phyloP scores from a whole-genome alignment of 2,329 filamentous ascomycete genomes.

The Aspergillus hiratsukae region DNA sequence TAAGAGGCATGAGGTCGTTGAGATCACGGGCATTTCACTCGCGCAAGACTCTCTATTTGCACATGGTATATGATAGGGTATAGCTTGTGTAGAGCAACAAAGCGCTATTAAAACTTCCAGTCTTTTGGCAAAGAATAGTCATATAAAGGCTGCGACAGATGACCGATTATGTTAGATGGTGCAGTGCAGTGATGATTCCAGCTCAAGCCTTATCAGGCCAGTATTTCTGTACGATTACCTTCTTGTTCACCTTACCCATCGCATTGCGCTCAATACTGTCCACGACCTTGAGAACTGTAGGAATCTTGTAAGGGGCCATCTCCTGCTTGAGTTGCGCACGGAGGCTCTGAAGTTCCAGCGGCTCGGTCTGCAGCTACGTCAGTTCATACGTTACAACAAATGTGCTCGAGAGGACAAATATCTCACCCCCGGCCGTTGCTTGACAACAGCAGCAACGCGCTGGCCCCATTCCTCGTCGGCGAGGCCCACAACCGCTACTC shows the following conservation, averaged over 20 bases:
- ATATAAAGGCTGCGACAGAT: neutral
- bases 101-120: neutral
- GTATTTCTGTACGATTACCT: conserved; percentile 36
- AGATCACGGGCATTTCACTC: no score
- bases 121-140: no score
- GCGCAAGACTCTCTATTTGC: neutral
- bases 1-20: no score
- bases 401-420: neutral
- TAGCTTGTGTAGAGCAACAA: neutral
- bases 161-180: neutral
- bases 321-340: conserved; percentile 33
- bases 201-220: conserved; percentile 22
- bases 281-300: conserved; percentile 78
- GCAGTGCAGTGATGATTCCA: neutral
- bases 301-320: conserved; percentile 87
- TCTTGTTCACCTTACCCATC: conserved; percentile 74
- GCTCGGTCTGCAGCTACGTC: conserved; percentile 18
- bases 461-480: conserved; percentile 52
- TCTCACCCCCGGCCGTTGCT: conserved; percentile 33
- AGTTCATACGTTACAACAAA: neutral
- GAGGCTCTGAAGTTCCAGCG: conserved; percentile 27
- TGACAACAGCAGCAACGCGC: conserved; percentile 51
- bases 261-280: conserved; percentile 55
- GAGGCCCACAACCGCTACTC: conserved; percentile 53
- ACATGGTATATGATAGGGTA: neutral